Conservation (phyloP, 106 monocot species). For the Vanilla planifolia region DNA sequence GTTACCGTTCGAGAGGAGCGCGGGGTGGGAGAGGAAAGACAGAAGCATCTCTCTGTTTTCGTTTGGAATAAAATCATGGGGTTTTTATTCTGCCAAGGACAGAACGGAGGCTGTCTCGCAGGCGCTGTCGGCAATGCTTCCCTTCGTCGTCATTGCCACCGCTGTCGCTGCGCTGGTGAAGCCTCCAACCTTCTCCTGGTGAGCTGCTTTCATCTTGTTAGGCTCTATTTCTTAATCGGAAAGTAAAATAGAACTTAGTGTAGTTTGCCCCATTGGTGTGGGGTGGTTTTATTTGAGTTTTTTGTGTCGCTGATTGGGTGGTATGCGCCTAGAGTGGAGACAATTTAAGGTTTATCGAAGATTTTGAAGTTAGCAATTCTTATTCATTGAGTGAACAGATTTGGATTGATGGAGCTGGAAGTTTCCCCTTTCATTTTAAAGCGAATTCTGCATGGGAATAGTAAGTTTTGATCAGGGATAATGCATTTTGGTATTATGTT, state of each 20-base stretch:
- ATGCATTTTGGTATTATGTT: too few species aligned
- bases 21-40: constrained; percentile 49
- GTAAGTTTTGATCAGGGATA: too few species aligned
- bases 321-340: too few species aligned
- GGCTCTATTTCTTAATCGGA: neutral
- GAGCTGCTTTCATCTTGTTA: neutral
- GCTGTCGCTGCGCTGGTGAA: constrained; percentile 71
- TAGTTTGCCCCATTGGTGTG: too few species aligned
- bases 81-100: neutral
- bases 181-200: constrained; percentile 92
- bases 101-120: constrained; percentile 12
- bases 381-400: too few species aligned
- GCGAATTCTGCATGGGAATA: too few species aligned
- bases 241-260: neutral
- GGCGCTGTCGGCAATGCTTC: constrained; percentile 69
- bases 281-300: too few species aligned
- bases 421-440: too few species aligned
- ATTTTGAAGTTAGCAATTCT: too few species aligned
- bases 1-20: constrained; percentile 47
- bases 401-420: too few species aligned
- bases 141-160: constrained; percentile 85
- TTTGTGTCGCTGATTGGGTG: too few species aligned
- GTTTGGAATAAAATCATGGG: constrained; percentile 11
- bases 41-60: constrained; percentile 39
- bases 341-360: too few species aligned